Percentiles rank a stretch among this genome's conserved stretches.
These are phyloP conservation scores for Termitomyces sp. DNA, from an alignment of 768 basidiomycete genomes.

Conservation along the genomic window DNA sequence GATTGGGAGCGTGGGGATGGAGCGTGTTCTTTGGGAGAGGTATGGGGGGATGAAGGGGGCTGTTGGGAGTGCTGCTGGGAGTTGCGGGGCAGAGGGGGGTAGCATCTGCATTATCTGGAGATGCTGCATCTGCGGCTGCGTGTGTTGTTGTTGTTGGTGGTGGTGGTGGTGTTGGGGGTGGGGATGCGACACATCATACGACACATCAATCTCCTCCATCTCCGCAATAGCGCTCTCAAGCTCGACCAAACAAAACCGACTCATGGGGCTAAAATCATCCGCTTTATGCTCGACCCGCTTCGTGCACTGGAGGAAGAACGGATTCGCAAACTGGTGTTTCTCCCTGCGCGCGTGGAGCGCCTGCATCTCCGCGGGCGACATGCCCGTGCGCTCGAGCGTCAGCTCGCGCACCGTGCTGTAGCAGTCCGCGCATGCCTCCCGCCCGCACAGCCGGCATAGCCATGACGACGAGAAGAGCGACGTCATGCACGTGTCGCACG, in stretches of 20 bases:
- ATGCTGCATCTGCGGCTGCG: no score
- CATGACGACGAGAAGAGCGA: conserved; percentile 87
- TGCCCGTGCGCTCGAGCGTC: conserved; percentile 47
- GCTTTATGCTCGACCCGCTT: conserved; percentile 65
- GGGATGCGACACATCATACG: no score
- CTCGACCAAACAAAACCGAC: conserved; percentile 65
- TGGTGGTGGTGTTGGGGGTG: no score
- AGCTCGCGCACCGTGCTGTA: conserved; percentile 63
- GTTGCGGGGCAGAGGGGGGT: not conserved
- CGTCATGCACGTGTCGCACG: conserved; percentile 91
- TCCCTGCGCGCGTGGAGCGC: conserved; percentile 50
- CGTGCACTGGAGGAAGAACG: conserved; percentile 71
- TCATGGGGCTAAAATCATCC: conserved; percentile 73
- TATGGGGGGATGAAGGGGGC: conserved; percentile 12
- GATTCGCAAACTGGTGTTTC: conserved; percentile 58
- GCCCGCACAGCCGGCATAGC: conserved; percentile 89
- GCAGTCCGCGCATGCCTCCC: conserved; percentile 86
- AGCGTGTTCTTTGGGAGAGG: conserved; percentile 15
- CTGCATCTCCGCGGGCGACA: conserved; percentile 41
- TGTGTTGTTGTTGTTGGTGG: not conserved
- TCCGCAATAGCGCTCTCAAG: conserved; percentile 58
- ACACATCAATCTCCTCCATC: conserved; percentile 44
- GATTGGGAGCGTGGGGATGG: conserved; percentile 43
- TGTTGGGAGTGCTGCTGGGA: not conserved
- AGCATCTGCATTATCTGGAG: no score